A percentile compares a stretch with the other conserved stretches of the same genome.
Evolutionary conservation across 495 filamentous ascomycete genomes (phyloP).

Genomic region (Physcia stellaris): DNA sequence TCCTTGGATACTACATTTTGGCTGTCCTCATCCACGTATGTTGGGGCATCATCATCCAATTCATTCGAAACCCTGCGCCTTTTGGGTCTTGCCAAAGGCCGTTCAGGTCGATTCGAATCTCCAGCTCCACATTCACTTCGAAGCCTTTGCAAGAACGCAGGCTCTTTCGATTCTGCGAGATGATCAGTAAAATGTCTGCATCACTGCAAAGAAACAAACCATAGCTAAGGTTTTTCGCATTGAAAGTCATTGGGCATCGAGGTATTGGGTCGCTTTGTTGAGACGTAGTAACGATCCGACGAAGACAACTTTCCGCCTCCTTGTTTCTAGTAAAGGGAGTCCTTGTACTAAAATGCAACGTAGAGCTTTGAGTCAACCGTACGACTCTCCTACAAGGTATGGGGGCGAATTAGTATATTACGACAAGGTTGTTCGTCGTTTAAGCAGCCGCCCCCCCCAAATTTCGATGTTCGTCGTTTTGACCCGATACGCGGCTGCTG

Average conservation of each 20-base stretch:
- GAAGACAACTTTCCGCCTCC: too few species aligned
- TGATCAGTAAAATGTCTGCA: neutral
- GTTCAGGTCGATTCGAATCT: constrained; percentile 15
- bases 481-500: too few species aligned
- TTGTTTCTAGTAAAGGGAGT: too few species aligned
- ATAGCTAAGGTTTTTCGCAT: constrained; percentile 10
- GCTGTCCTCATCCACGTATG: constrained; percentile 24
- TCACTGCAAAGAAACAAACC: constrained; percentile 1
- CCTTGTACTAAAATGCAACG: too few species aligned
- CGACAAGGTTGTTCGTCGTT: too few species aligned
- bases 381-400: too few species aligned
- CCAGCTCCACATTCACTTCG: constrained; percentile 4
- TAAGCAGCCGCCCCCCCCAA: too few species aligned
- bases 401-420: too few species aligned
- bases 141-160: constrained; percentile 11
- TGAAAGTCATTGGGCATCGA: constrained; percentile 5
- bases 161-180: constrained; percentile 11
- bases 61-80: constrained; percentile 14
- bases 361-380: too few species aligned
- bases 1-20: constrained; percentile 25
- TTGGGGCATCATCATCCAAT: constrained; percentile 23
- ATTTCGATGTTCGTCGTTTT: too few species aligned
- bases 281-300: too few species aligned
- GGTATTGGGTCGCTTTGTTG: too few species aligned
- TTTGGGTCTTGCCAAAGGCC: constrained; percentile 15